phyloP scores from a whole-genome alignment of 1,284 basidiomycete species.

The Hortiboletus rubellus region DNA sequence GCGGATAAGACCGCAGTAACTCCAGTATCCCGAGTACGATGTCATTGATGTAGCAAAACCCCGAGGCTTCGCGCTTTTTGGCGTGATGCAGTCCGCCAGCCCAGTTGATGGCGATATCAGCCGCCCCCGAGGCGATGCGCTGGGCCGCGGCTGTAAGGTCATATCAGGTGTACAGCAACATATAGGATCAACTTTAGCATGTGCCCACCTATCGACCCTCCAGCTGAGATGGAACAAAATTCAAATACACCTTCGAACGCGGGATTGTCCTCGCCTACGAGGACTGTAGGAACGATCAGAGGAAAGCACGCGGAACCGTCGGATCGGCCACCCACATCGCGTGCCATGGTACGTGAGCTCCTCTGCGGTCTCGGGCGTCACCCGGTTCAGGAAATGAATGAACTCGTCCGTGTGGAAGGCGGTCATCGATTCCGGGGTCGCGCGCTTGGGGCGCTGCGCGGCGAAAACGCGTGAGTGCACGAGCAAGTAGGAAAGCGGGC shows the following conservation, averaged over 20 bases:
- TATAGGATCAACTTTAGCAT: not conserved
- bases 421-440: constrained; percentile 83
- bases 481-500: not conserved
- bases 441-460: constrained; percentile 74
- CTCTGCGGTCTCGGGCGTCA: constrained; percentile 86
- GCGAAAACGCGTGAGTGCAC: not conserved
- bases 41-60: constrained; percentile 98
- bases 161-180: not conserved
- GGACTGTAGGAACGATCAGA: constrained; percentile 49
- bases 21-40: constrained; percentile 91
- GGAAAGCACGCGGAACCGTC: not conserved
- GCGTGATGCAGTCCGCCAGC: constrained; percentile 97
- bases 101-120: constrained; percentile 98
- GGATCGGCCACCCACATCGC: constrained; percentile 61
- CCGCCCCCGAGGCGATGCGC: constrained; percentile 75
- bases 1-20: constrained; percentile 76
- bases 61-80: constrained; percentile 94
- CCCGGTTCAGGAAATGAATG: constrained; percentile 84
- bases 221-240: constrained; percentile 95
- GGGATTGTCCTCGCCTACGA: constrained; percentile 95
- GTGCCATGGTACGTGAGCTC: constrained; percentile 83
- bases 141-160: constrained; percentile 72
- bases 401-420: constrained; percentile 98
- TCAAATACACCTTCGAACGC: constrained; percentile 97
- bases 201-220: constrained; percentile 79